A percentile compares a stretch with the other conserved stretches of the same genome.
Conservation (phyloP, 768 basidiomycete genomes). For the Kwoniella sp. region DNA sequence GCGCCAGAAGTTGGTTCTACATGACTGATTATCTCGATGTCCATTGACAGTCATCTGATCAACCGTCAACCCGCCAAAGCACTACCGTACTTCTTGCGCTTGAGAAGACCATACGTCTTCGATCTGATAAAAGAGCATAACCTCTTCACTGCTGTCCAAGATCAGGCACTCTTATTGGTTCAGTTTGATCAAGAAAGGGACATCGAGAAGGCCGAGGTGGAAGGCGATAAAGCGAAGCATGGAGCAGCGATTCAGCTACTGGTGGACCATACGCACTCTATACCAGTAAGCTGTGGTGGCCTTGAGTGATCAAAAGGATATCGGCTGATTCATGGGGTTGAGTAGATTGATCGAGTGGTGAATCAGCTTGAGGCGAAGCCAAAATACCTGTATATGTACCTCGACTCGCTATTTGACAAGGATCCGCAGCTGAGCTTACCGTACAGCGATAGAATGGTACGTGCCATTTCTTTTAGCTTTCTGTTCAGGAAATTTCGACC, state of each 20-base stretch:
- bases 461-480: slow-evolving; percentile 14
- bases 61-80: slow-evolving; percentile 95
- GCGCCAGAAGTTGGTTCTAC: too few relatives aligned
- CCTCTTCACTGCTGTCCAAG: slow-evolving; percentile 89
- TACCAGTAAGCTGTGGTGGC: slow-evolving; percentile 67
- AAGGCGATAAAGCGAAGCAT: slow-evolving; percentile 52
- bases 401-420: slow-evolving; percentile 84
- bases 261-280: slow-evolving; percentile 92
- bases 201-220: slow-evolving; percentile 16
- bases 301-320: background rate
- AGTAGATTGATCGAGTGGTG: slow-evolving; percentile 80
- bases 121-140: slow-evolving; percentile 91
- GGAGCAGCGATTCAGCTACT: slow-evolving; percentile 82
- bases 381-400: slow-evolving; percentile 85
- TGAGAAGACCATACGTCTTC: slow-evolving; percentile 86
- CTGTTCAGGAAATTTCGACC: slow-evolving; percentile 3
- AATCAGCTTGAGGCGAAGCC: slow-evolving; percentile 76
- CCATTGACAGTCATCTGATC: slow-evolving; percentile 67
- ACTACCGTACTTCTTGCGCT: slow-evolving; percentile 80
- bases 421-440: slow-evolving; percentile 77
- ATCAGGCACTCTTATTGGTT: slow-evolving; percentile 86
- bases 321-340: too few relatives aligned
- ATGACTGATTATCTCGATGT: background rate
- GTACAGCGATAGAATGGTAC: slow-evolving; percentile 83
- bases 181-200: slow-evolving; percentile 83